Evolutionary conservation across 345 rosid genomes (phyloP).

Genomic region (Boechera divaricarpa): DNA sequence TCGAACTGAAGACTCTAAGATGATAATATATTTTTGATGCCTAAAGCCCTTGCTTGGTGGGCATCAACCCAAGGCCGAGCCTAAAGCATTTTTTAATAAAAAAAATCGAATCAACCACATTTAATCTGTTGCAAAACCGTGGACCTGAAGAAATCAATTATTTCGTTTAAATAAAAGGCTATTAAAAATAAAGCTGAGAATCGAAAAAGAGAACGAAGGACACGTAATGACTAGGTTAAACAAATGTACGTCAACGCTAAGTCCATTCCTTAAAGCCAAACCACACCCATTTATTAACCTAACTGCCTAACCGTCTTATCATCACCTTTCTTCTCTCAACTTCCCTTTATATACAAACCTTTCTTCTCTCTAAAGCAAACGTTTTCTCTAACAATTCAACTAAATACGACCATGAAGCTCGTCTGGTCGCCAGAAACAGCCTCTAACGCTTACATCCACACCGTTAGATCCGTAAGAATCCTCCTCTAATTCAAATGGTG

Average conservation of each 20-base stretch:
- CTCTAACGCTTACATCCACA: conserved; percentile 67
- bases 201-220: conserved; percentile 25
- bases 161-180: background rate
- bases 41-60: too few species aligned
- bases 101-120: background rate
- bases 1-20: too few species aligned
- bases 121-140: background rate
- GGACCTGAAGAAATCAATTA: background rate
- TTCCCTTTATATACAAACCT: conserved; percentile 19
- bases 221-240: conserved; percentile 28
- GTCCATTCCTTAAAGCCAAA: conserved; percentile 31
- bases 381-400: background rate
- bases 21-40: too few species aligned
- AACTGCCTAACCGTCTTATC: conserved; percentile 41
- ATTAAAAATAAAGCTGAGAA: conserved; percentile 1
- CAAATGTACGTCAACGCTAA: conserved; percentile 48
- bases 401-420: conserved; percentile 60
- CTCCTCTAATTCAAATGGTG: background rate
- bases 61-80: too few species aligned
- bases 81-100: too few species aligned
- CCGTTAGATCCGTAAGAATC: conserved; percentile 67
- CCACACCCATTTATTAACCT: conserved; percentile 43
- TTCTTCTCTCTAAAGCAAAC: conserved; percentile 13
- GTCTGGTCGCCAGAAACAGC: conserved; percentile 89
- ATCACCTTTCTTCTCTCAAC: conserved; percentile 28